A percentile compares a stretch with the other conserved stretches of the same genome.
phyloP scores from a whole-genome alignment of 2,329 filamentous ascomycete genomes.

The Alternaria tenuissima region DNA sequence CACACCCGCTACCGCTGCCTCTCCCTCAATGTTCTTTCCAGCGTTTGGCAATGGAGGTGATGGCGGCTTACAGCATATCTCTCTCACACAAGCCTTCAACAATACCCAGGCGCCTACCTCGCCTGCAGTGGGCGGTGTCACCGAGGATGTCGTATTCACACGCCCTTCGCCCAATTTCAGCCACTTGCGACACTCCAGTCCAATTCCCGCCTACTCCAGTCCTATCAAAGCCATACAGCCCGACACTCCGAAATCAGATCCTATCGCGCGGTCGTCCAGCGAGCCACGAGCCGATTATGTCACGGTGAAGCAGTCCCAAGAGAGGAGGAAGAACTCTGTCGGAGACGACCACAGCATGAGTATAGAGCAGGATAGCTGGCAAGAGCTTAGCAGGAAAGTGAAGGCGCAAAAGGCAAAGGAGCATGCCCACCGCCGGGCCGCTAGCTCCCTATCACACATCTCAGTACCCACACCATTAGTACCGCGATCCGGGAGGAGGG shows the following conservation, averaged over 20 bases:
- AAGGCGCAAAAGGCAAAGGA: conserved; percentile 29
- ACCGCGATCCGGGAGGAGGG: conserved; percentile 21
- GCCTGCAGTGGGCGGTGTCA: conserved; percentile 46
- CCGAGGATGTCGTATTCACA: conserved; percentile 56
- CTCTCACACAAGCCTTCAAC: conserved; percentile 57
- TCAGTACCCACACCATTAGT: conserved; percentile 35
- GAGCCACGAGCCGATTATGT: conserved; percentile 55
- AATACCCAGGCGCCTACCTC: conserved; percentile 57
- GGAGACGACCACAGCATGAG: conserved; percentile 20
- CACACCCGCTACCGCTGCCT: conserved; percentile 51
- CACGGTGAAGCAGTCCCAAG: conserved; percentile 57
- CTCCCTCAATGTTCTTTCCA: conserved; percentile 47
- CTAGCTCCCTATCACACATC: conserved; percentile 36
- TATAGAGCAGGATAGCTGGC: conserved; percentile 42
- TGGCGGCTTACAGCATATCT: conserved; percentile 45
- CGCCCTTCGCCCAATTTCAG: conserved; percentile 57
- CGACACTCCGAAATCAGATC: conserved; percentile 31
- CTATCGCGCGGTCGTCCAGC: conserved; percentile 42
- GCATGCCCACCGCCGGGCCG: conserved; percentile 32
- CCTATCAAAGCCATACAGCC: conserved; percentile 43
- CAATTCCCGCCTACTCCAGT: conserved; percentile 48
- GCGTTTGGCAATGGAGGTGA: conserved; percentile 34
- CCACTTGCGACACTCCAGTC: conserved; percentile 48
- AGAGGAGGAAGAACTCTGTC: conserved; percentile 41
- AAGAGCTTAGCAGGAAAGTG: conserved; percentile 34